Percentiles rank a stretch among this genome's conserved stretches.
These are phyloP conservation scores for Gynochthodes officinalis DNA, from an alignment of 257 asterid genomes.

Conservation along the genomic window DNA sequence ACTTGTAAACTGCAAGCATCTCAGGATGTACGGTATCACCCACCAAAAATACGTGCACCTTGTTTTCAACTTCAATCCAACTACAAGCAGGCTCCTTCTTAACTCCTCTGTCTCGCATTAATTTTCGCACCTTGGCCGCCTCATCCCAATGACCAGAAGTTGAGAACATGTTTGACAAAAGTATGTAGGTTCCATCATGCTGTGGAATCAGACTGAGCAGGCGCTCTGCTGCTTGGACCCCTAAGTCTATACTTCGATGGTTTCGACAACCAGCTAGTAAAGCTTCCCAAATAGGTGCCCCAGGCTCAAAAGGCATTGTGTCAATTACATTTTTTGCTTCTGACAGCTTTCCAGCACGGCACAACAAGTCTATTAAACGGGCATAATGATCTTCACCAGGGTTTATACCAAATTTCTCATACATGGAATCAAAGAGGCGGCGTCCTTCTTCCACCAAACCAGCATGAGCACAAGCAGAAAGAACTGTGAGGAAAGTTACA, in stretches of 20 bases:
- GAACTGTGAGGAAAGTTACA: constrained; percentile 10
- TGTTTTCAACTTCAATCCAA: constrained; percentile 20
- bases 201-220: constrained; percentile 11
- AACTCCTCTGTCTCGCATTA: constrained; percentile 14
- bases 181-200: constrained; percentile 18
- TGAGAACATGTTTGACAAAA: constrained; percentile 14
- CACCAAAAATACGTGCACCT: constrained; percentile 16
- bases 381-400: constrained; percentile 22
- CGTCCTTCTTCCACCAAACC: constrained; percentile 15
- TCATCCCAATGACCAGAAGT: constrained; percentile 19
- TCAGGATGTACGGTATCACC: constrained; percentile 16
- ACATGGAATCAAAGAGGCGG: constrained; percentile 1
- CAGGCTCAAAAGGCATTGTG: constrained; percentile 12
- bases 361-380: constrained; percentile 6
- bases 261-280: constrained; percentile 17
- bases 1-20: constrained; percentile 2
- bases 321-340: constrained; percentile 15
- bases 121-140: constrained; percentile 14
- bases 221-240: constrained; percentile 16
- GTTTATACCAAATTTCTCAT: constrained; percentile 11
- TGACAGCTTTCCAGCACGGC: constrained; percentile 16
- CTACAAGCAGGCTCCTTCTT: constrained; percentile 19
- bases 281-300: constrained; percentile 17
- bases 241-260: constrained; percentile 18
- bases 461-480: constrained; percentile 18